phyloP scores from a whole-genome alignment of 176 grass and related monocot species.

The Dendrocalamus sinicus region DNA sequence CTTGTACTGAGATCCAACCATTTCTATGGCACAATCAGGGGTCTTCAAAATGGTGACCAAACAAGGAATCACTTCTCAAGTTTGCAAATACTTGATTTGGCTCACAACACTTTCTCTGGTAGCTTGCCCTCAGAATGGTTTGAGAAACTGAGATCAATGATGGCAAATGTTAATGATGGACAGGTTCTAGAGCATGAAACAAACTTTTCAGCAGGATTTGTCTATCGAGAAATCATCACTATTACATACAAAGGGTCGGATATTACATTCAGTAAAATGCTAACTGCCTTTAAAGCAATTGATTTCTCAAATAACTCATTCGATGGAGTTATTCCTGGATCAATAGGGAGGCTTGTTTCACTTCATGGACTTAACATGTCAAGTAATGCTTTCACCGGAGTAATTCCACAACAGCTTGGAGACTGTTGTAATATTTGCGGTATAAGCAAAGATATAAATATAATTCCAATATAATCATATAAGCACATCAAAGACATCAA shows the following conservation, averaged over 20 bases:
- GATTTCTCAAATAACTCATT: conserved; percentile 19
- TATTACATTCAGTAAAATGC: not conserved
- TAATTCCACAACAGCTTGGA: not conserved
- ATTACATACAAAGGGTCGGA: not conserved
- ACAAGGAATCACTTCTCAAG: not conserved
- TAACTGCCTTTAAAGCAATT: not conserved
- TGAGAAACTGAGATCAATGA: not conserved
- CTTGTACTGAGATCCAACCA: conserved; percentile 34
- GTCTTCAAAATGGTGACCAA: conserved; percentile 33
- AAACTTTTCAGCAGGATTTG: not conserved
- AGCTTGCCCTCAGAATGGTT: not conserved
- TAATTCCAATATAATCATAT: no score
- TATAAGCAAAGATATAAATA: no score
- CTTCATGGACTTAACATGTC: not conserved
- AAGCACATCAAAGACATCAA: no score
- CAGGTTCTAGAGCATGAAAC: not conserved
- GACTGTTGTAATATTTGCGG: no score
- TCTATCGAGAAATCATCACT: not conserved
- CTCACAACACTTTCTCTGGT: no score
- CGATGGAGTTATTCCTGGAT: not conserved
- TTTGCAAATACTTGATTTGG: no score
- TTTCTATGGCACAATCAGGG: conserved; percentile 5
- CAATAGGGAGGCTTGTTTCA: not conserved
- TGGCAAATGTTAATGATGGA: not conserved
- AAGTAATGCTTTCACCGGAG: not conserved